Base-by-base conservation (phyloP, 2,329 filamentous ascomycete species). In the Colletotrichum acutatum region DNA sequence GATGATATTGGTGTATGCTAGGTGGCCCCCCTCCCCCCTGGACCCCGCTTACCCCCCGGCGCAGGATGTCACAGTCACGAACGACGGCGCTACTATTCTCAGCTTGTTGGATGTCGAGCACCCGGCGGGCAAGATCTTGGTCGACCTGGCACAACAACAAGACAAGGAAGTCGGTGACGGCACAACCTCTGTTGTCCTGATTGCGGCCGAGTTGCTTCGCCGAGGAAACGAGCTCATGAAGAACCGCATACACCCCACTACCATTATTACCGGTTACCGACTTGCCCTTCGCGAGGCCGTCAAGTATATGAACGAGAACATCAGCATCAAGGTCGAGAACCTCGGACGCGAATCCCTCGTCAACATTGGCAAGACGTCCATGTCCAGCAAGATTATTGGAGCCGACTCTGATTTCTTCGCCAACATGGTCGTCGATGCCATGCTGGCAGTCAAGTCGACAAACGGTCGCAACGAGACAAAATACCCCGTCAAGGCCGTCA, bases 361-460 rank as follows among this genome's bases (percentile, higher is more conserved):
- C 80, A 98, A 91, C 85, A 98, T 99, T 82, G 97, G 97, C 75
- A 98, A 96, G 88, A 99, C 97, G 24, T 98, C 95, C 80, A 99
- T 99, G 96, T 98, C 95, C 66, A 97, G 94, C 88, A 99, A 99
- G 87, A 97, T 99, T 80, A 98, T 99, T 82, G 97, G 97, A 71
- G 87, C 94, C 69, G 97, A 99, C 84, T 95, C 94, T 14, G 95
- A 98, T 76, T 99, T 99, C 87, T 99, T 99, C 81, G 91, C 96
- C 78, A 94, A 97, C 85, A 97, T 99, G 93, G 95, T 95, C 14
- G 97, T 99, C 63, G 96, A 99, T 83, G 95, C 94, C 76, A 98
- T 99, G 89, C 92, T 94, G 82, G 93, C 95, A 66, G 97, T 99
- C 80, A 98, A 98, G 89, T 92, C 93, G 58, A 94, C 93, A 73